Evolutionary conservation across 2,329 filamentous ascomycete species (phyloP), one percentile per base, ranked within the genome.

Genomic region (Alternaria ventricosa): DNA sequence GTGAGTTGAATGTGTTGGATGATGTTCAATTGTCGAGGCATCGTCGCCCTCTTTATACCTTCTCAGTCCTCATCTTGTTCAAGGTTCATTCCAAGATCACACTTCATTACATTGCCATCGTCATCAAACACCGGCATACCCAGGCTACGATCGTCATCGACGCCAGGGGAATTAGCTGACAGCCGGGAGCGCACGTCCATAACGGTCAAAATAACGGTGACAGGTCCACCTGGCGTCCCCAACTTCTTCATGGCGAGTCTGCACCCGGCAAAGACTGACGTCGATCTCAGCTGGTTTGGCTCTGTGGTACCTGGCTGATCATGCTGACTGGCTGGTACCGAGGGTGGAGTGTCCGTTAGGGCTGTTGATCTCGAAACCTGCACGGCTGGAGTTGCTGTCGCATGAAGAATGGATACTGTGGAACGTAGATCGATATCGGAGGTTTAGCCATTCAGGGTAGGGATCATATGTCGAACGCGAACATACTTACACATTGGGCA

Each of bases 21-120:
- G 66, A 67, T 70, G 66, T 53, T 66, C 56, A 59, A 61, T 69
- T 70, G 61, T 64, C 47, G 66, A 67, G 55, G 68, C 60, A 59
- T 46, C 30, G 33, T 43, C 60, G 55, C 45, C 49, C 69, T 76
- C 69, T 75, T 78, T 79, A 78, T 79, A 78, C 72, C 47, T 74
- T 61, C 68, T 33, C 47, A 46, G 36, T 25, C 23, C 18, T 27
- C 43, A 46, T 44, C 59, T 43, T 53, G 22, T 55, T 41, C 50
- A 66, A 54, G 54, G 53, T 61, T 55, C 22, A 25, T 45, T 65
- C 30, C 61, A 64, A 67, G 54, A 54, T 55, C 23, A 25, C 28
- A 28, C 56, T 44, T 41, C 27, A 47, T 43, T 63, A 49, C 59
- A 46, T 63, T 57, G 53, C 55, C 68, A 57, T 72, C 75, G 74